phyloP scores from a whole-genome alignment of 371 early-diverging fungal genomes.

The Batkoa obscura region DNA sequence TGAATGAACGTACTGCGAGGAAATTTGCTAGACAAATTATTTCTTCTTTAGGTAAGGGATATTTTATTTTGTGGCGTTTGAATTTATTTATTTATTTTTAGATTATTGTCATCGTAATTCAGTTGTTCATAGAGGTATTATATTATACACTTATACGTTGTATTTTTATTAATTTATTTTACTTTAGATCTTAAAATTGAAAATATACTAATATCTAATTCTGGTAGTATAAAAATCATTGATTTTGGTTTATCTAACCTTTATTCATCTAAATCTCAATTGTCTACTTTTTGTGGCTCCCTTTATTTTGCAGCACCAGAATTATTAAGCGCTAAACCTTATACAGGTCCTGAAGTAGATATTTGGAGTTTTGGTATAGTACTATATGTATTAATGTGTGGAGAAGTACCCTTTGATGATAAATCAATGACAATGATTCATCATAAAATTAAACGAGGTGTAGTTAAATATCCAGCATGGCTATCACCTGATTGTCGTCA shows the following conservation, averaged over 20 bases:
- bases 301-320: conserved; percentile 96
- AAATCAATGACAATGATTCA: conserved; percentile 70
- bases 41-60: conserved; percentile 58
- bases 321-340: conserved; percentile 63
- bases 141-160: conserved; percentile 12
- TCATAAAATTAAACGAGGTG: conserved; percentile 72
- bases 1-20: conserved; percentile 76
- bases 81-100: conserved; percentile 8
- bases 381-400: conserved; percentile 82
- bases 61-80: background rate
- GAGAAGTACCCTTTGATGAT: conserved; percentile 90
- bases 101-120: conserved; percentile 88
- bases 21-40: conserved; percentile 81
- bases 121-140: conserved; percentile 74
- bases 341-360: conserved; percentile 90
- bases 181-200: conserved; percentile 80
- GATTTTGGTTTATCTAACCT: conserved; percentile 94
- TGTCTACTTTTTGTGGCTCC: conserved; percentile 88
- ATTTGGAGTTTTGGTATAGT: conserved; percentile 94
- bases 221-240: conserved; percentile 69
- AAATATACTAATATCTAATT: conserved; percentile 72
- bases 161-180: conserved; percentile 2
- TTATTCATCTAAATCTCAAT: conserved; percentile 53
- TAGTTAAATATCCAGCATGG: conserved; percentile 48
- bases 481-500: conserved; percentile 52